Evolutionary conservation across 257 asterid species (phyloP).

Genomic region (Nicotiana knightiana): DNA sequence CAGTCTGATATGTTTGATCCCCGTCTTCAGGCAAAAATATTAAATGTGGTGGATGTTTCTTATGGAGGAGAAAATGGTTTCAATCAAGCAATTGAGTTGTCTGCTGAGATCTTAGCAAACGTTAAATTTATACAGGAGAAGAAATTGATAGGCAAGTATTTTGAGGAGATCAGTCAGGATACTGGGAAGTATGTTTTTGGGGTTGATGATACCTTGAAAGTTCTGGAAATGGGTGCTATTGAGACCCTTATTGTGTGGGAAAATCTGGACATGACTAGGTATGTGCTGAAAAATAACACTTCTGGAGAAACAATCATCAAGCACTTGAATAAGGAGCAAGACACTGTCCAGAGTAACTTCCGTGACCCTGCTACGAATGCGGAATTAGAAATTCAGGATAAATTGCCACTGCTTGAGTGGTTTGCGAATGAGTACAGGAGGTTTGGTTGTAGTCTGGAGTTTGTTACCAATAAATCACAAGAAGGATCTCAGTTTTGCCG

Average conservation of each 20-base stretch:
- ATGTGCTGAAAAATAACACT: slow-evolving; percentile 18
- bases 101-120: slow-evolving; percentile 34
- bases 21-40: slow-evolving; percentile 34
- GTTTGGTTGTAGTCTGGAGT: slow-evolving; percentile 35
- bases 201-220: slow-evolving; percentile 34
- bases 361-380: slow-evolving; percentile 30
- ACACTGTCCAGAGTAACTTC: slow-evolving; percentile 29
- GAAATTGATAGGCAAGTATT: slow-evolving; percentile 34
- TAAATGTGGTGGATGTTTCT: slow-evolving; percentile 36
- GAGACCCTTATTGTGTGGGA: slow-evolving; percentile 41
- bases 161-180: slow-evolving; percentile 43
- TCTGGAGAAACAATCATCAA: slow-evolving; percentile 25
- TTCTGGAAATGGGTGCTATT: slow-evolving; percentile 39
- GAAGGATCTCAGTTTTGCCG: slow-evolving; percentile 40
- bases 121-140: slow-evolving; percentile 42
- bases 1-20: slow-evolving; percentile 33
- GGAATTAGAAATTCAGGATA: slow-evolving; percentile 34
- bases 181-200: slow-evolving; percentile 40
- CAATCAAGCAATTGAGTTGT: slow-evolving; percentile 35
- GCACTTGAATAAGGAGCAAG: slow-evolving; percentile 37
- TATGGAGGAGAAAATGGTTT: slow-evolving; percentile 42
- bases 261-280: slow-evolving; percentile 32
- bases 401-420: slow-evolving; percentile 28
- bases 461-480: slow-evolving; percentile 37
- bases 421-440: slow-evolving; percentile 25